Evolutionary conservation across 352 stramenopile species (phyloP).

Genomic region (Aphanomyces astaci): DNA sequence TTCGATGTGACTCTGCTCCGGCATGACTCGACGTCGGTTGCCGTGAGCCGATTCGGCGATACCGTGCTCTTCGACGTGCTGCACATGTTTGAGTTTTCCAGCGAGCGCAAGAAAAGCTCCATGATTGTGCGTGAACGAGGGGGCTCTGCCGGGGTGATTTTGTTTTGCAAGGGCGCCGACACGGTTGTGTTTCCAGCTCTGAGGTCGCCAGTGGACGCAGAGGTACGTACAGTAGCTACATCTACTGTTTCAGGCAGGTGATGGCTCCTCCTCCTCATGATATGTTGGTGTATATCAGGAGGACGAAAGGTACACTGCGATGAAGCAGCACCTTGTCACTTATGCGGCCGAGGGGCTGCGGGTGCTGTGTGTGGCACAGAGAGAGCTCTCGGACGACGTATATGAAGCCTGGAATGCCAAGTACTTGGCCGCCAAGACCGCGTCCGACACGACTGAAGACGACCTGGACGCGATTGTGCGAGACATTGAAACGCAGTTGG

Average conservation of each 20-base stretch:
- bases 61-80: conserved; percentile 40
- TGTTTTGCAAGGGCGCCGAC: conserved; percentile 85
- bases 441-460: conserved; percentile 28
- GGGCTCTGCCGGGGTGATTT: neutral
- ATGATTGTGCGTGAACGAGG: conserved; percentile 25
- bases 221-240: conserved; percentile 26
- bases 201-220: conserved; percentile 27
- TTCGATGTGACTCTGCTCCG: conserved; percentile 36
- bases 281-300: too few species aligned
- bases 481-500: conserved; percentile 42
- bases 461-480: conserved; percentile 31
- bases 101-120: conserved; percentile 60
- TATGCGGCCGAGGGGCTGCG: conserved; percentile 47
- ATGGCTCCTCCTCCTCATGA: too few species aligned
- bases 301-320: conserved; percentile 29
- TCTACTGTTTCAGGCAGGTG: too few species aligned
- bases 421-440: conserved; percentile 28
- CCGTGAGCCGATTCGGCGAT: conserved; percentile 29
- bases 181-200: conserved; percentile 64
- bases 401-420: conserved; percentile 42
- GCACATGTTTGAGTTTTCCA: conserved; percentile 54
- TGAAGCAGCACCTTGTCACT: conserved; percentile 43
- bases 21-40: conserved; percentile 31
- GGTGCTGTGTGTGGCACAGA: conserved; percentile 60
- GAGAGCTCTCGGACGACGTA: conserved; percentile 41